A percentile compares a stretch with the other conserved stretches of the same genome.
These are phyloP conservation scores for Tricholoma saponaceum DNA, from an alignment of 768 basidiomycete species.

Conservation along the genomic window DNA sequence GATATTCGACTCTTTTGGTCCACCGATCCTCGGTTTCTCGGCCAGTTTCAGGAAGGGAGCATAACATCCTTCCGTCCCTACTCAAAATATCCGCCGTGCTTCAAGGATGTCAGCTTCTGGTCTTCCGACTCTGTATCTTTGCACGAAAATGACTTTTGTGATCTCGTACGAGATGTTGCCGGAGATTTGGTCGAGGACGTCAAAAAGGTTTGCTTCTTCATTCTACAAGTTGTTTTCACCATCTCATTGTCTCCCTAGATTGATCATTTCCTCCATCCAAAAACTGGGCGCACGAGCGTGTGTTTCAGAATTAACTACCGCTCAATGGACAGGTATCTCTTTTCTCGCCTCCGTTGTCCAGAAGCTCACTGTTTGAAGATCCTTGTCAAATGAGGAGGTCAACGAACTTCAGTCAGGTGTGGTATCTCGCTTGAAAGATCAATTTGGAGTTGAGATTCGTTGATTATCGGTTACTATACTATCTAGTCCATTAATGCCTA, in stretches of 20 bases:
- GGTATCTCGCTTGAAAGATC: slow-evolving; percentile 47
- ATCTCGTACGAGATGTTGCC: slow-evolving; percentile 87
- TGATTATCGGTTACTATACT: slow-evolving; percentile 31
- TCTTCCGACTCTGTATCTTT: slow-evolving; percentile 47
- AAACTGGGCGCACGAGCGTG: slow-evolving; percentile 71
- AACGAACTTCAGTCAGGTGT: slow-evolving; percentile 74
- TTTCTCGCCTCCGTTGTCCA: background rate
- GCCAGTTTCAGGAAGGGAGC: slow-evolving; percentile 75
- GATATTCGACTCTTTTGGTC: slow-evolving; percentile 99
- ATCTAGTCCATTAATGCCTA: slow-evolving; percentile 16
- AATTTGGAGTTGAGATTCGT: slow-evolving; percentile 85
- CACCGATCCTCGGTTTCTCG: slow-evolving; percentile 76
- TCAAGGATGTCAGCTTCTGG: slow-evolving; percentile 98
- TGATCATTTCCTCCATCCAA: slow-evolving; percentile 88
- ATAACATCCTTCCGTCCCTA: slow-evolving; percentile 87
- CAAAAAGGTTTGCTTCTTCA: slow-evolving; percentile 52
- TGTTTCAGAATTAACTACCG: slow-evolving; percentile 93
- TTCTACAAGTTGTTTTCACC: background rate
- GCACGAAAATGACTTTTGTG: slow-evolving; percentile 97
- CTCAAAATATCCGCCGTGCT: slow-evolving; percentile 88
- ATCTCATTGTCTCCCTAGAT: slow-evolving; percentile 49
- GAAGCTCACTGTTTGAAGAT: slow-evolving; percentile 38
- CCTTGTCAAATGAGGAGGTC: slow-evolving; percentile 84
- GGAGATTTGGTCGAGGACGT: slow-evolving; percentile 94
- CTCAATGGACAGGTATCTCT: slow-evolving; percentile 86